A percentile compares a stretch with the other conserved stretches of the same genome.
Evolutionary conservation across 2,329 filamentous ascomycete species (phyloP).

Genomic region (Diplodia intermedia): DNA sequence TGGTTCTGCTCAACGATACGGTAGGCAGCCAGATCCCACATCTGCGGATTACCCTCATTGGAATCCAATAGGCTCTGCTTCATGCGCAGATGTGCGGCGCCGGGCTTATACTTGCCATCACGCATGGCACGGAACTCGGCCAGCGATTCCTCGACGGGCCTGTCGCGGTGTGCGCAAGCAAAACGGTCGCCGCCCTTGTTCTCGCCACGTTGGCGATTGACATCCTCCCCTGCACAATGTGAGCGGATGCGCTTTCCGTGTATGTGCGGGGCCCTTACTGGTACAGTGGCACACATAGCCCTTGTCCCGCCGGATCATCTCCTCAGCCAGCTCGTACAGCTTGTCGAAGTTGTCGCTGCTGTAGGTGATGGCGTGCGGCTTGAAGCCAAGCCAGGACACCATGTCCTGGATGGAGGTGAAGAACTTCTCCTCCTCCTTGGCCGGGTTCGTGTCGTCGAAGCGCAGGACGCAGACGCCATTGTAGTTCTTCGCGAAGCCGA

Average conservation of each 20-base stretch:
- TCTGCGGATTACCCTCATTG: slow-evolving; percentile 85
- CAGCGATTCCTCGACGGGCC: slow-evolving; percentile 77
- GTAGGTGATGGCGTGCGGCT: slow-evolving; percentile 79
- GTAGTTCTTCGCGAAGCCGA: slow-evolving; percentile 88
- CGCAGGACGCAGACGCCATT: slow-evolving; percentile 78
- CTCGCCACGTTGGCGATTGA: slow-evolving; percentile 84
- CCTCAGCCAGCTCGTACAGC: slow-evolving; percentile 87
- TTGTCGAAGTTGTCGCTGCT: slow-evolving; percentile 89
- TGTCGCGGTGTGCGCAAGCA: slow-evolving; percentile 79
- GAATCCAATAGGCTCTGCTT: slow-evolving; percentile 73
- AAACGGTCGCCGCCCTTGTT: slow-evolving; percentile 71
- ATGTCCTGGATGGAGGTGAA: slow-evolving; percentile 90
- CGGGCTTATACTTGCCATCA: slow-evolving; percentile 86
- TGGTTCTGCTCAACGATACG: slow-evolving; percentile 75
- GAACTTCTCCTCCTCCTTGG: slow-evolving; percentile 88
- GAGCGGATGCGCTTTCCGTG: slow-evolving; percentile 35
- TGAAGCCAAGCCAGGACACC: slow-evolving; percentile 85
- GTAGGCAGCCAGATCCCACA: slow-evolving; percentile 96
- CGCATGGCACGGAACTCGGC: slow-evolving; percentile 87
- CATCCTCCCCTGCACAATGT: slow-evolving; percentile 67
- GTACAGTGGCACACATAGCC: slow-evolving; percentile 88
- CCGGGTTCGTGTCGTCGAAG: slow-evolving; percentile 95
- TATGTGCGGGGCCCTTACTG: slow-evolving; percentile 47
- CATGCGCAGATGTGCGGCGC: slow-evolving; percentile 87
- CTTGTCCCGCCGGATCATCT: slow-evolving; percentile 73